Evolutionary conservation across 108 stramenopile species (phyloP).

Genomic region (Pseudonitzschia multistriata): DNA sequence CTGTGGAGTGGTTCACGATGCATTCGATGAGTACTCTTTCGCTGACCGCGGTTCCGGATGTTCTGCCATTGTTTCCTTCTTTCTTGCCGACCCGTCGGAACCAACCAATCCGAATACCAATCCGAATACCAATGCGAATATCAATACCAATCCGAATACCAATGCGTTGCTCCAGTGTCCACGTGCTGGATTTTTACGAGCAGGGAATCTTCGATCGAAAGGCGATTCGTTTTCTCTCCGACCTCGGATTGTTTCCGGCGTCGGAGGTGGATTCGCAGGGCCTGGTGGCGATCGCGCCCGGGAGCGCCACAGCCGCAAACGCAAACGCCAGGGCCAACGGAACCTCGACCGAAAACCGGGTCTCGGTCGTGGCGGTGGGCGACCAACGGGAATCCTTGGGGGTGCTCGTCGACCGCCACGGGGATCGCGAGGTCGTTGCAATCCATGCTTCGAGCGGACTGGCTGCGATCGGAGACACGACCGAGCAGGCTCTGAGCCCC

Average conservation of each 20-base stretch:
- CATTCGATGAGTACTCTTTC: no score
- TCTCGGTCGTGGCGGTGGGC: no score
- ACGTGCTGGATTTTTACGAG: slow-evolving; percentile 73
- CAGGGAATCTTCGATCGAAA: slow-evolving; percentile 82
- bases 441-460: neutral
- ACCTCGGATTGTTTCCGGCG: slow-evolving; percentile 85
- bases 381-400: neutral
- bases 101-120: no score
- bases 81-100: no score
- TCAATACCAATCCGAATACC: neutral
- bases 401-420: neutral
- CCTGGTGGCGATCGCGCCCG: neutral
- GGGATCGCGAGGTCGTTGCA: neutral
- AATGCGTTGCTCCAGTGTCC: neutral
- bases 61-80: no score
- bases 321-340: neutral
- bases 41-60: no score
- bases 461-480: neutral
- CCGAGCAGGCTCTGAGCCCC: neutral
- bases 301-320: neutral
- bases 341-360: neutral
- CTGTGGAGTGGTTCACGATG: neutral
- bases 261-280: neutral
- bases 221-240: slow-evolving; percentile 86
- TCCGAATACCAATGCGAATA: no score